Percentiles rank a stretch among this genome's conserved stretches.
These are phyloP conservation scores for Acacia melanoxylon DNA, from an alignment of 306 rosid species.

Conservation along the genomic window DNA sequence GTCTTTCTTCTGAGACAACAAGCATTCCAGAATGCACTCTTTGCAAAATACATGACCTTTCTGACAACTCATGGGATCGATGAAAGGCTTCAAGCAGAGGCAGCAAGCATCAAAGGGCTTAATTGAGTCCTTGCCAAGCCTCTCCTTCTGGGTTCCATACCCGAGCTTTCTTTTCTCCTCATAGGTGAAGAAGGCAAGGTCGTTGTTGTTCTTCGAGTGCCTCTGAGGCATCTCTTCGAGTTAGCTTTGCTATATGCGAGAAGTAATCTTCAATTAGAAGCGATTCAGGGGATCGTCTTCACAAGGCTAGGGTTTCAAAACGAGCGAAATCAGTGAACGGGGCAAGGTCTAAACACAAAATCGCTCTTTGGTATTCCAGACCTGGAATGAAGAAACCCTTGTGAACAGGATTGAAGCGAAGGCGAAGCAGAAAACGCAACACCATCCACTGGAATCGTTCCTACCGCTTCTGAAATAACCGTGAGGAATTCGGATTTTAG, in stretches of 20 bases:
- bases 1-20: constrained; percentile 91
- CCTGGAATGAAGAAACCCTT: not conserved
- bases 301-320: not conserved
- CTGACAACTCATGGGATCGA: constrained; percentile 82
- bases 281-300: not conserved
- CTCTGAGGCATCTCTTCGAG: constrained; percentile 79
- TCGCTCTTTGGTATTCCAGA: not conserved
- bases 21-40: constrained; percentile 87
- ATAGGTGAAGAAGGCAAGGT: constrained; percentile 97
- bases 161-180: constrained; percentile 95
- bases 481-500: too few relatives aligned
- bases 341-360: not conserved
- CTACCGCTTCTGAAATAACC: too few relatives aligned
- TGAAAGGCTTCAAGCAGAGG: constrained; percentile 91
- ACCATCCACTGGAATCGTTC: too few relatives aligned
- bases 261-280: not conserved
- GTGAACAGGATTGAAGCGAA: not conserved
- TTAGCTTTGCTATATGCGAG: not conserved
- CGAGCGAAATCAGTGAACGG: not conserved
- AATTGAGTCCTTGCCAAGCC: constrained; percentile 86
- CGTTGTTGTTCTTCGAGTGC: constrained; percentile 98
- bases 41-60: constrained; percentile 92
- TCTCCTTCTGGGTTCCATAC: constrained; percentile 94
- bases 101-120: constrained; percentile 95
- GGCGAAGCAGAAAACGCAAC: not conserved